Evolutionary conservation across 106 monocot species (phyloP).

Genomic region (Gastrodia elata): DNA sequence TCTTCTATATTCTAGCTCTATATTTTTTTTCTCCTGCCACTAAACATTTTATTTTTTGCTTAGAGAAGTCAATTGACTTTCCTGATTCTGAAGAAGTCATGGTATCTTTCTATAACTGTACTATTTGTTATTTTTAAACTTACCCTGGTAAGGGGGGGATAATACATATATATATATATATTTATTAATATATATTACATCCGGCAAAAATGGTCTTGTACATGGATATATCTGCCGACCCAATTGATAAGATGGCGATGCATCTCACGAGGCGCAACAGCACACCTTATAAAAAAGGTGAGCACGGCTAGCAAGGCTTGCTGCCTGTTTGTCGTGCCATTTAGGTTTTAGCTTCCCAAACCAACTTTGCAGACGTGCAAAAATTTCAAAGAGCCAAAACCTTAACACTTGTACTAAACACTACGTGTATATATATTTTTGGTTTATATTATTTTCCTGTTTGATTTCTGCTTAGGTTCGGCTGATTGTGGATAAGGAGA

Average conservation of each 20-base stretch:
- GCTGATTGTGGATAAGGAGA: slow-evolving; percentile 67
- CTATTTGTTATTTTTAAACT: slow-evolving; percentile 24
- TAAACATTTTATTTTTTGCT: slow-evolving; percentile 26
- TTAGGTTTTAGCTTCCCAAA: slow-evolving; percentile 31
- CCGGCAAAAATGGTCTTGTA: slow-evolving; percentile 35
- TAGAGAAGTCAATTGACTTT: slow-evolving; percentile 29
- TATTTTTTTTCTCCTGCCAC: slow-evolving; percentile 22
- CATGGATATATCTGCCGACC: slow-evolving; percentile 53
- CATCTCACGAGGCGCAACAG: slow-evolving; percentile 57
- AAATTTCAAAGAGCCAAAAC: slow-evolving; percentile 3
- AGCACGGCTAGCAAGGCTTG: slow-evolving; percentile 96
- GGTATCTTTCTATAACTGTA: slow-evolving; percentile 32
- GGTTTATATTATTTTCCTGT: slow-evolving; percentile 11
- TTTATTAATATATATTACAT: slow-evolving; percentile 25
- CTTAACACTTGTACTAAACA: background rate
- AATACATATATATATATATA: slow-evolving; percentile 24
- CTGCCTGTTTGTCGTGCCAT: slow-evolving; percentile 97
- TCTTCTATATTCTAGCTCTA: slow-evolving; percentile 17
- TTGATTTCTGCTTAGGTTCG: slow-evolving; percentile 49
- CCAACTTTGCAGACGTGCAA: slow-evolving; percentile 4
- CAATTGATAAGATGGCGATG: slow-evolving; percentile 68
- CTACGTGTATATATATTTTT: background rate
- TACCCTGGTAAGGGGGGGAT: slow-evolving; percentile 98
- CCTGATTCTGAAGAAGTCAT: slow-evolving; percentile 33
- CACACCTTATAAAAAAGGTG: slow-evolving; percentile 90